Evolutionary conservation across 208 protist species (phyloP).

Genomic region (Porcisia deanei): DNA sequence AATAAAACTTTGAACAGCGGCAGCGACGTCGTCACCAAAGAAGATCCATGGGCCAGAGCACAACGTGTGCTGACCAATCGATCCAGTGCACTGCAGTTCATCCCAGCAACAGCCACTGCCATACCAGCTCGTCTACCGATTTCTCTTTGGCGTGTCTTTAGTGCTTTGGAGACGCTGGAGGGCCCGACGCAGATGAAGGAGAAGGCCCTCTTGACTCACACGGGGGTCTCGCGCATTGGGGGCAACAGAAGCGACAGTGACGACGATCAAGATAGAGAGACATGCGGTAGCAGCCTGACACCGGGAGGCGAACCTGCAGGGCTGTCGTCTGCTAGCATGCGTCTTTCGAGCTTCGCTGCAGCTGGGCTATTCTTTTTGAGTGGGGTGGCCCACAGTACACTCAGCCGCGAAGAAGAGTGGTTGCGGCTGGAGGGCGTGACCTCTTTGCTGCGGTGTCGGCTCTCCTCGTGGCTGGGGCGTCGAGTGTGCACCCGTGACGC

Average conservation of each 20-base stretch:
- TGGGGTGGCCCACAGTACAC: constrained; percentile 37
- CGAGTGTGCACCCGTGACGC: constrained; percentile 25
- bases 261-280: constrained; percentile 19
- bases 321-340: not conserved
- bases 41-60: constrained; percentile 13
- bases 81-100: constrained; percentile 16
- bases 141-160: constrained; percentile 63
- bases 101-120: not conserved
- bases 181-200: constrained; percentile 12
- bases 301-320: not conserved
- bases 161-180: constrained; percentile 52
- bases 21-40: not conserved
- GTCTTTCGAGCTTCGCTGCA: constrained; percentile 46
- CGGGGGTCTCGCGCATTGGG: not conserved
- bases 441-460: constrained; percentile 51
- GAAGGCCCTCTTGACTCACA: not conserved
- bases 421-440: constrained; percentile 67
- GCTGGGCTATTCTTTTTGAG: constrained; percentile 65
- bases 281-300: not conserved
- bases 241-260: constrained; percentile 13
- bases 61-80: constrained; percentile 12
- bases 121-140: constrained; percentile 28
- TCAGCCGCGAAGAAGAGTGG: constrained; percentile 40
- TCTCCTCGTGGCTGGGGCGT: constrained; percentile 39
- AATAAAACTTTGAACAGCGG: not conserved